Percentiles rank a stretch among this genome's conserved stretches.
Conservation (phyloP, 1,139 yeast genomes). For the Debaryomyces psychrophilus region DNA sequence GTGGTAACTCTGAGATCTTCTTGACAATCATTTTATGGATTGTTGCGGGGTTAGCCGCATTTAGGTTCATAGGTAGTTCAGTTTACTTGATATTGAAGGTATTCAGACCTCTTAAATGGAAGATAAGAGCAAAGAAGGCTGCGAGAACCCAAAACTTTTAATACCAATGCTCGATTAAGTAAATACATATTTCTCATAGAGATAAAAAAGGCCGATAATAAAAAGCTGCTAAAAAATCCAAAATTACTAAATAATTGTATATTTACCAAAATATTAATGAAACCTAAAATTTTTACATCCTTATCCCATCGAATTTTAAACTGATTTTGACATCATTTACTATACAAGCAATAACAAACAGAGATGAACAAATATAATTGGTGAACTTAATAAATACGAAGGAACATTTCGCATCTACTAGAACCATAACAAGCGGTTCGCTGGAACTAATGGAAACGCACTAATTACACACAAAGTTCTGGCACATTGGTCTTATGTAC, state of each 20-base stretch:
- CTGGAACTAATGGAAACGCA: too few species aligned
- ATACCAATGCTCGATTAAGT: not conserved
- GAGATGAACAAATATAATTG: too few species aligned
- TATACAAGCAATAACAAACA: too few species aligned
- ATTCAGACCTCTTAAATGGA: constrained; percentile 49
- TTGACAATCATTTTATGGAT: constrained; percentile 53
- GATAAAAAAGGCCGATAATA: not conserved
- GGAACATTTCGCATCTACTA: too few species aligned
- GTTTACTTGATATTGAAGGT: constrained; percentile 39
- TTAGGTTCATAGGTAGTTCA: constrained; percentile 46
- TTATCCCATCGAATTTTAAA: not conserved
- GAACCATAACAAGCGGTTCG: too few species aligned
- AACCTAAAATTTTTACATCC: not conserved
- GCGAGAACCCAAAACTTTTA: constrained; percentile 1
- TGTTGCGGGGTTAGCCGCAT: constrained; percentile 50
- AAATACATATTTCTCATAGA: not conserved
- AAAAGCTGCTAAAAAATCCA: not conserved
- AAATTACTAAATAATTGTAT: not conserved
- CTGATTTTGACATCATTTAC: too few species aligned
- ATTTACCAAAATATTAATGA: not conserved
- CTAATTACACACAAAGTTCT: too few species aligned
- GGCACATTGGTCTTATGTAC: too few species aligned
- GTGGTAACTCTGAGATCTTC: constrained; percentile 43
- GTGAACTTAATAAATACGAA: too few species aligned
- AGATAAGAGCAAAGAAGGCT: constrained; percentile 22